Evolutionary conservation across 352 stramenopile genomes (phyloP).

Genomic region (Phytophthora meadii): DNA sequence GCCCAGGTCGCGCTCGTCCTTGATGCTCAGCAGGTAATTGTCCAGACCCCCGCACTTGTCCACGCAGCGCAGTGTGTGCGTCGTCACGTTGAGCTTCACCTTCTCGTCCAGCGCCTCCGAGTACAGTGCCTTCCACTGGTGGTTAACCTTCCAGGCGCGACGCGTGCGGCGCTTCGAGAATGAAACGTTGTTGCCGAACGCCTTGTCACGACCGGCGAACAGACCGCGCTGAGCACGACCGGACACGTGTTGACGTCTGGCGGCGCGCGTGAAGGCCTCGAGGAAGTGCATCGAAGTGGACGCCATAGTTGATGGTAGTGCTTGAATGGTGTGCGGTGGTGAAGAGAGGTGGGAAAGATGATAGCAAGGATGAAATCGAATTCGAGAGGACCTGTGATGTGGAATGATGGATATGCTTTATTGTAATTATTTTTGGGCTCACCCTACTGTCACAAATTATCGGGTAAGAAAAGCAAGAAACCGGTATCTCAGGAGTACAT

Average conservation of each 20-base stretch:
- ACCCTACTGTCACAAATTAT: too few relatives aligned
- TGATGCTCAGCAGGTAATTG: constrained; percentile 94
- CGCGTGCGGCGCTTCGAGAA: constrained; percentile 94
- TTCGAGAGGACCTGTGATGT: not conserved
- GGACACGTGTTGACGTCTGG: constrained; percentile 76
- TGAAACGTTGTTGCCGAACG: constrained; percentile 95
- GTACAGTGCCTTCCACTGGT: constrained; percentile 90
- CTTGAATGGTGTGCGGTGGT: constrained; percentile 12
- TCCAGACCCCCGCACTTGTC: constrained; percentile 95
- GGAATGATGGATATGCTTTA: not conserved
- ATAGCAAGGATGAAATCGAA: not conserved
- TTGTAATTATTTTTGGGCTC: too few relatives aligned
- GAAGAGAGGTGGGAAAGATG: not conserved
- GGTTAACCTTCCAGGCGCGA: constrained; percentile 94
- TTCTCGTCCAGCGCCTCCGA: constrained; percentile 94
- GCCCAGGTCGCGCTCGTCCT: constrained; percentile 80
- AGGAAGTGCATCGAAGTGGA: constrained; percentile 64
- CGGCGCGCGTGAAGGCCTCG: constrained; percentile 62
- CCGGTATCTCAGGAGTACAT: too few relatives aligned
- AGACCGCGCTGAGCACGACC: constrained; percentile 85
- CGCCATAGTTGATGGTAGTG: constrained; percentile 16
- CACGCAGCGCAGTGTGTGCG: constrained; percentile 92
- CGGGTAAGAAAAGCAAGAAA: too few relatives aligned
- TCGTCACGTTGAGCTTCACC: constrained; percentile 93
- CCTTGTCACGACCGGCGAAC: constrained; percentile 94